Conservation (phyloP, 2,329 filamentous ascomycete species). For the Pseudogymnoascus destructans region DNA sequence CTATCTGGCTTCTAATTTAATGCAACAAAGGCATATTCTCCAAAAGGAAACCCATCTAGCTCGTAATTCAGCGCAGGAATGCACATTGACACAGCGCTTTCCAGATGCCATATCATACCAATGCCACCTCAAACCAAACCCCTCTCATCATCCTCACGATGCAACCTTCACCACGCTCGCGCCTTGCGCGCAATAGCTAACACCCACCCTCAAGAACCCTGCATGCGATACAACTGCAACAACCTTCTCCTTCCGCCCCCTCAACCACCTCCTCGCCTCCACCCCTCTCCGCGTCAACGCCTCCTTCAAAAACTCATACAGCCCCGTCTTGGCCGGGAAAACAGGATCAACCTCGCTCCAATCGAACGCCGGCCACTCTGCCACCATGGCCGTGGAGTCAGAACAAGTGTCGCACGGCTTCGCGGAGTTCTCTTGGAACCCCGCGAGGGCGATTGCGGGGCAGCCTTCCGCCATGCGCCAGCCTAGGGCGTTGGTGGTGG, state of each 20-base stretch:
- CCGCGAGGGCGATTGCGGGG: slow-evolving; percentile 20
- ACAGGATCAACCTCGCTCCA: slow-evolving; percentile 23
- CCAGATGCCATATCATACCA: not conserved
- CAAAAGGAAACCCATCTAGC: not conserved
- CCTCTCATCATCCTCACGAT: not conserved
- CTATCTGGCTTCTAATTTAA: not conserved
- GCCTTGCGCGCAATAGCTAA: slow-evolving; percentile 15
- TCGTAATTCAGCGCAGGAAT: not conserved
- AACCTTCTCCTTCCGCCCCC: slow-evolving; percentile 23
- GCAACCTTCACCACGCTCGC: not conserved
- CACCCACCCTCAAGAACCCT: slow-evolving; percentile 21
- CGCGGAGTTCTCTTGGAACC: slow-evolving; percentile 25
- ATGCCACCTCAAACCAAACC: not conserved
- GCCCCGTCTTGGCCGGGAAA: slow-evolving; percentile 22
- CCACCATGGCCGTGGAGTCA: slow-evolving; percentile 18
- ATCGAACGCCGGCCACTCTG: slow-evolving; percentile 25
- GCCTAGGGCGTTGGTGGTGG: slow-evolving; percentile 21
- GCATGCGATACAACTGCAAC: slow-evolving; percentile 25
- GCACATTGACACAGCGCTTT: not conserved
- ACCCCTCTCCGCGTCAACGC: slow-evolving; percentile 20
- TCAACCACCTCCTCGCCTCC: slow-evolving; percentile 21
- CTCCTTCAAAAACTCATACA: slow-evolving; percentile 21
- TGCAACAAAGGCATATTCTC: not conserved
- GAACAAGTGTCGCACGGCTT: slow-evolving; percentile 25
- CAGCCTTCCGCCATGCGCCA: slow-evolving; percentile 24